A percentile compares a stretch with the other conserved stretches of the same genome.
Evolutionary conservation across 495 filamentous ascomycete species (phyloP).

Genomic region (Xylaria venustula): DNA sequence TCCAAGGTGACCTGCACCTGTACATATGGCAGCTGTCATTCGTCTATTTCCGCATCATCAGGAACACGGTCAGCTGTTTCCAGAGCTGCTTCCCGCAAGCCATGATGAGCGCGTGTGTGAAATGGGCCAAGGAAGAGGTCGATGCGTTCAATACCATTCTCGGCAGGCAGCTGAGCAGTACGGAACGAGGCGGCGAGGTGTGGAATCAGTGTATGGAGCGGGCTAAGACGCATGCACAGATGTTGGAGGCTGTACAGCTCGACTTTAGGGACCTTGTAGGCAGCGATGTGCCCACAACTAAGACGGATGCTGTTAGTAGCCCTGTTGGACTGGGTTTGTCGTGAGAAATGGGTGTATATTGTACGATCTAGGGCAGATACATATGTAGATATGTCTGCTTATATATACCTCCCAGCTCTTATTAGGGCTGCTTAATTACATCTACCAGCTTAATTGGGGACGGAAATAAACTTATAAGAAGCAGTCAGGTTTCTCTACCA

Average conservation of each 20-base stretch:
- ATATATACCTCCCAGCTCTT: neutral
- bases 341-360: constrained; percentile 5
- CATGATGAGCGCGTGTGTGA: constrained; percentile 89
- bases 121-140: constrained; percentile 92
- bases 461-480: too few relatives aligned
- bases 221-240: constrained; percentile 73
- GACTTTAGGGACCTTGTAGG: constrained; percentile 79
- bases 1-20: constrained; percentile 84
- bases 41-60: constrained; percentile 92
- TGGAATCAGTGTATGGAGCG: constrained; percentile 83
- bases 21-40: constrained; percentile 97
- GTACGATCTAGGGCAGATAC: neutral
- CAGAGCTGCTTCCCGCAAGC: constrained; percentile 82
- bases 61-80: constrained; percentile 84
- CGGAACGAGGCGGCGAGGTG: constrained; percentile 65
- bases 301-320: constrained; percentile 17
- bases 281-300: constrained; percentile 29
- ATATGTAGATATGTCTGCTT: neutral
- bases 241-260: constrained; percentile 82
- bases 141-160: constrained; percentile 86
- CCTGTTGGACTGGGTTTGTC: constrained; percentile 45
- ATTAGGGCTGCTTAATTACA: too few relatives aligned
- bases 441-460: too few relatives aligned
- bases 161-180: constrained; percentile 74
- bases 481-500: too few relatives aligned